Evolutionary conservation across 345 rosid genomes (phyloP).

Genomic region (Eucalyptus regnans): DNA sequence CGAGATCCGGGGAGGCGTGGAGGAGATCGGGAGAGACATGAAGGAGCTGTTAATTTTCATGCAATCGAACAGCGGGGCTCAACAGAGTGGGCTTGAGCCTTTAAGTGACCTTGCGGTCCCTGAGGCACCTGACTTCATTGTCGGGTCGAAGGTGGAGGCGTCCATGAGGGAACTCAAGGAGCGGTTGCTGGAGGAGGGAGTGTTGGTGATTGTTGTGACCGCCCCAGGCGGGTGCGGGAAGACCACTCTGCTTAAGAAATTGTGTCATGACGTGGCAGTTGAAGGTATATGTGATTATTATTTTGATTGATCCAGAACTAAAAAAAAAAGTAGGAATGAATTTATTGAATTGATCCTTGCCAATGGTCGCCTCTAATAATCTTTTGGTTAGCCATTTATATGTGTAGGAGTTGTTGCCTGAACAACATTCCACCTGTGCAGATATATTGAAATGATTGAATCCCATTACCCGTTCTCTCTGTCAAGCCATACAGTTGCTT

Average conservation of each 20-base stretch:
- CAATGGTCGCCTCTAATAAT: neutral
- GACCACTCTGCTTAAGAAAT: neutral
- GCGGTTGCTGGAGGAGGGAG: neutral
- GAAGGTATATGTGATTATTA: neutral
- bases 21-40: neutral
- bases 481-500: neutral
- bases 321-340: neutral
- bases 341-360: neutral
- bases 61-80: neutral
- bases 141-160: neutral
- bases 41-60: fast-evolving
- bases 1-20: neutral
- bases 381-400: neutral
- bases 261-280: neutral
- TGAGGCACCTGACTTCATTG: neutral
- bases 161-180: neutral
- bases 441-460: neutral
- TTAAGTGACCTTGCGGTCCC: neutral
- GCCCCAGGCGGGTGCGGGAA: neutral
- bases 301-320: neutral
- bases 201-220: neutral
- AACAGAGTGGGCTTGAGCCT: neutral
- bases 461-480: neutral
- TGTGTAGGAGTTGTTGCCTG: neutral
- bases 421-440: neutral